These are phyloP conservation scores for Trichoderma citrinoviride DNA, from an alignment of 2,329 filamentous ascomycete species.

Conservation along the genomic window DNA sequence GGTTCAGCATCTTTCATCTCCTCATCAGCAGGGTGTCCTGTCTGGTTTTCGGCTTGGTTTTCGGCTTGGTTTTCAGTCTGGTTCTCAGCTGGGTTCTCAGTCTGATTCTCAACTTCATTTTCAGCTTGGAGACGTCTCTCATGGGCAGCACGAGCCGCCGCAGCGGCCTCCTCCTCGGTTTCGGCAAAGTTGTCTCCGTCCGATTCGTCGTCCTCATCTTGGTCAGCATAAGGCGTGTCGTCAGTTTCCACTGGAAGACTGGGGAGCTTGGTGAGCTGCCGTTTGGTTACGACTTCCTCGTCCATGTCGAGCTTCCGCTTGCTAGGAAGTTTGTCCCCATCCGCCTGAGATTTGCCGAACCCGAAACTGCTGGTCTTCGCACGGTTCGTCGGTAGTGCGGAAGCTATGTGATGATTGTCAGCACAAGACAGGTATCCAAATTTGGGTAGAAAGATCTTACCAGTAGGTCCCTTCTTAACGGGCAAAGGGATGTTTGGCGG, in stretches of 20 bases:
- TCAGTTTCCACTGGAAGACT: constrained; percentile 67
- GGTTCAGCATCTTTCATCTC: constrained; percentile 28
- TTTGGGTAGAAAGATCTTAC: constrained; percentile 32
- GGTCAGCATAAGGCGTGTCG: constrained; percentile 58
- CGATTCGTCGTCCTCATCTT: constrained; percentile 68
- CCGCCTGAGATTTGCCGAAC: constrained; percentile 65
- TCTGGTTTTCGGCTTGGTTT: background rate
- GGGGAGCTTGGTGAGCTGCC: constrained; percentile 88
- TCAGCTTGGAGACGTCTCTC: constrained; percentile 68
- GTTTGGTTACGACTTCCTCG: constrained; percentile 81
- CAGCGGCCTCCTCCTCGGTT: constrained; percentile 83
- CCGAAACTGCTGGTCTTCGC: constrained; percentile 82
- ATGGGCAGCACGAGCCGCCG: constrained; percentile 79
- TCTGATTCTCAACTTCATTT: constrained; percentile 33
- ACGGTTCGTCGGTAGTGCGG: constrained; percentile 63
- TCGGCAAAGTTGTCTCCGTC: constrained; percentile 75
- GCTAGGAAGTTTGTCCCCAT: constrained; percentile 62
- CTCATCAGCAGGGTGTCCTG: constrained; percentile 40
- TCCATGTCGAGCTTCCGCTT: constrained; percentile 81
- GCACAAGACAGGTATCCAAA: constrained; percentile 11
- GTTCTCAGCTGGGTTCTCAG: constrained; percentile 29
- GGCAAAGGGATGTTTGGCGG: constrained; percentile 35
- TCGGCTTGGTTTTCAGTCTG: constrained; percentile 46
- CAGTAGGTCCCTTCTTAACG: constrained; percentile 36
- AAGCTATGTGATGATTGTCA: constrained; percentile 38